Evolutionary conservation across 1,284 basidiomycete genomes (phyloP).

Genomic region (Cronartium ribicola): DNA sequence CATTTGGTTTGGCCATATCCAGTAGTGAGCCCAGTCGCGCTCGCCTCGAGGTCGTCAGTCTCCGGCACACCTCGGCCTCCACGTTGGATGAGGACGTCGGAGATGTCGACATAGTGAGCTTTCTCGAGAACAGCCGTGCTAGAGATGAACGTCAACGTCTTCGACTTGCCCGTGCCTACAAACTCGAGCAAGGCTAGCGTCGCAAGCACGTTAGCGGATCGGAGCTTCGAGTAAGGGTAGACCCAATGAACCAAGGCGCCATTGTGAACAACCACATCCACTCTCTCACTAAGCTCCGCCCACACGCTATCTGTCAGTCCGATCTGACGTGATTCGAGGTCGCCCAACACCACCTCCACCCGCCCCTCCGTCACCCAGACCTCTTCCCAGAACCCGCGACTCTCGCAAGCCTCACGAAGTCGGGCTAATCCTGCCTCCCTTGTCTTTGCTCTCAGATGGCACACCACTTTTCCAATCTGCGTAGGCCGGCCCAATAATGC

Average conservation of each 20-base stretch:
- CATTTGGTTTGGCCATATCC: constrained; percentile 98
- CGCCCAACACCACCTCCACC: constrained; percentile 81
- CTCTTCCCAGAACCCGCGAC: constrained; percentile 88
- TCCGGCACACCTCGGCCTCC: constrained; percentile 72
- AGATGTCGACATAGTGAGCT: constrained; percentile 79
- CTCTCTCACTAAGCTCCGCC: constrained; percentile 66
- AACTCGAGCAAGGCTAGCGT: constrained; percentile 80
- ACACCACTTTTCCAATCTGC: constrained; percentile 79
- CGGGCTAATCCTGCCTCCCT: constrained; percentile 65
- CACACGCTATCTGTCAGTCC: constrained; percentile 69
- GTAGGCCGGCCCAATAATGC: constrained; percentile 67
- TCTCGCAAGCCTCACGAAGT: constrained; percentile 69
- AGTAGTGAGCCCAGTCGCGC: constrained; percentile 68
- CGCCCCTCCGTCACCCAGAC: constrained; percentile 69
- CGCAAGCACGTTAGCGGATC: constrained; percentile 82
- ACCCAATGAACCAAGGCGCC: constrained; percentile 99
- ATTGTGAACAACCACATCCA: constrained; percentile 87
- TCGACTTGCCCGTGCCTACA: constrained; percentile 64
- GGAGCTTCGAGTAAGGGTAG: constrained; percentile 91
- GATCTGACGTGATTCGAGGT: constrained; percentile 71
- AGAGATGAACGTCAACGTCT: constrained; percentile 84
- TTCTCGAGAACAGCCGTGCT: constrained; percentile 91
- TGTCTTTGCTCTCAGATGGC: constrained; percentile 74
- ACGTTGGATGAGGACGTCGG: constrained; percentile 62
- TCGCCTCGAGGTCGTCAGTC: constrained; percentile 83